Evolutionary conservation across 179 eudicot species (phyloP).

Genomic region (Actinidia arguta): DNA sequence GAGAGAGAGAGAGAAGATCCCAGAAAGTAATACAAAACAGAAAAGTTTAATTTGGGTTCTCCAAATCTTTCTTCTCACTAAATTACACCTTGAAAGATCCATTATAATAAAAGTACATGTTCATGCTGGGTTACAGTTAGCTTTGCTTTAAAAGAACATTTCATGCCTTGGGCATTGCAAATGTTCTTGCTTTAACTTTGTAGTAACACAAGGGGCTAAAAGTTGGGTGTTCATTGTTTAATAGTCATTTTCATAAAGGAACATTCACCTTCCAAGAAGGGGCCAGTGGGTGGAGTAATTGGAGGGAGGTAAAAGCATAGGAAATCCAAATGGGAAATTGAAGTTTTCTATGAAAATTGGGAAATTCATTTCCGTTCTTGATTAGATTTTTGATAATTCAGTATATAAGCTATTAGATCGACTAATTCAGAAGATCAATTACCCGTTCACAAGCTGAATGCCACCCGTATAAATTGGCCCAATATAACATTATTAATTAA

Average conservation of each 20-base stretch:
- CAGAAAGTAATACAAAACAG: slow-evolving; percentile 31
- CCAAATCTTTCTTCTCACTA: slow-evolving; percentile 16
- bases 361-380: not conserved
- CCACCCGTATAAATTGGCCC: no score
- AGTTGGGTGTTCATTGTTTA: not conserved
- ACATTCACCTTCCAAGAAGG: slow-evolving; percentile 27
- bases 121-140: slow-evolving; percentile 47
- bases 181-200: slow-evolving; percentile 34
- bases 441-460: no score
- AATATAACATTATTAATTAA: not conserved
- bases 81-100: slow-evolving; percentile 21
- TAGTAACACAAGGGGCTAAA: slow-evolving; percentile 27
- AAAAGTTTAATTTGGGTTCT: not conserved
- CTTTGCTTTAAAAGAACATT: slow-evolving; percentile 55
- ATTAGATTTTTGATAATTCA: no score
- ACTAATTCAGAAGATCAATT: no score
- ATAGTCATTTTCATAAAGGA: slow-evolving; percentile 19
- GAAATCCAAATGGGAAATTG: not conserved
- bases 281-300: slow-evolving; percentile 1
- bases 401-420: no score
- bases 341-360: slow-evolving; percentile 2
- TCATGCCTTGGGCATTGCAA: slow-evolving; percentile 45
- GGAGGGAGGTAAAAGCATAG: not conserved
- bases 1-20: no score
- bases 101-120: slow-evolving; percentile 26